Conservation (phyloP, 805 yeast species). For the Myxozyma kluyveri region DNA sequence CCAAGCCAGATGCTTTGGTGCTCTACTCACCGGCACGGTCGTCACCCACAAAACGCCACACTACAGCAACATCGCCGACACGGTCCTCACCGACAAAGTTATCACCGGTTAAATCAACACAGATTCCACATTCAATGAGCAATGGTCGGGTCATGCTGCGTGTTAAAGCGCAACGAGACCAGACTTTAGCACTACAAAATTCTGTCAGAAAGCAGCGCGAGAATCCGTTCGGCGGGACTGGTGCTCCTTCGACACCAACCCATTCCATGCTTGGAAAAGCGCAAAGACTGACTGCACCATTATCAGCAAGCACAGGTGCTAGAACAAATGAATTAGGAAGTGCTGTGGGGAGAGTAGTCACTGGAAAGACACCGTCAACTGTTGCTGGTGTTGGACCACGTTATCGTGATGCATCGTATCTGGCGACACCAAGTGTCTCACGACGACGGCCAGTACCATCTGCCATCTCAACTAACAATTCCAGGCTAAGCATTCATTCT, state of each 20-base stretch:
- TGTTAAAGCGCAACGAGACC: constrained; percentile 23
- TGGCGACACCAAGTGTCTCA: neutral
- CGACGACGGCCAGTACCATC: neutral
- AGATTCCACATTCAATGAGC: neutral
- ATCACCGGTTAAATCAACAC: neutral
- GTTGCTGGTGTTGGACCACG: no score
- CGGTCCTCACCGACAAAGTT: constrained; percentile 6
- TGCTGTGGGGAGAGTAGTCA: no score
- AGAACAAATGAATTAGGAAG: neutral
- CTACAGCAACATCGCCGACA: neutral
- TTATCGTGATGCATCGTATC: neutral
- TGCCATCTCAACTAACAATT: no score
- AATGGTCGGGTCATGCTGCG: constrained; percentile 8
- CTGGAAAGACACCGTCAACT: no score
- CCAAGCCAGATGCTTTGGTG: no score
- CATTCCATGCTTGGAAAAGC: constrained; percentile 21
- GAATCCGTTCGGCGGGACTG: neutral
- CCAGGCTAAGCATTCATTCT: no score
- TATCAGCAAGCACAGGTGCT: neutral
- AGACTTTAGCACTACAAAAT: constrained; percentile 13
- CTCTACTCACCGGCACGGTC: neutral
- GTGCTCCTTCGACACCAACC: constrained; percentile 17
- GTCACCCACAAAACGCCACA: neutral
- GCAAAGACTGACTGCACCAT: constrained; percentile 11
- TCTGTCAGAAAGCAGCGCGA: constrained; percentile 8